Evolutionary conservation across 2,329 filamentous ascomycete species (phyloP).

Genomic region (Phaeophleospora eucalypticola): DNA sequence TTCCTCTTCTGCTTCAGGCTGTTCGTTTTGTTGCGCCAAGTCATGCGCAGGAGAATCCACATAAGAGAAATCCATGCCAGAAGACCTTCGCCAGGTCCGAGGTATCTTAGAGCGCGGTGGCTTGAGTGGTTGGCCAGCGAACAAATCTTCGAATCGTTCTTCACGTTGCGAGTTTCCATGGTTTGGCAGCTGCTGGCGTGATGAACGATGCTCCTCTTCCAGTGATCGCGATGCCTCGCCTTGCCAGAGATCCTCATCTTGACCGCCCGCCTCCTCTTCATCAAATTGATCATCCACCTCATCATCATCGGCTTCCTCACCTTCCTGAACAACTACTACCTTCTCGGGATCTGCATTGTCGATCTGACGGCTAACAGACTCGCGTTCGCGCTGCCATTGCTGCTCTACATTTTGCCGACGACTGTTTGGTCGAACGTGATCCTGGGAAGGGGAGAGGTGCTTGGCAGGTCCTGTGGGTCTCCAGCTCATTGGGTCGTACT

Average conservation of each 20-base stretch:
- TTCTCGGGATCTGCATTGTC: conserved; percentile 15
- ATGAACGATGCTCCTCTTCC: conserved; percentile 17
- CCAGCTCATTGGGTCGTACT: conserved; percentile 28
- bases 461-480: conserved; percentile 16
- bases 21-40: neutral
- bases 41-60: conserved; percentile 34
- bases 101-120: conserved; percentile 40
- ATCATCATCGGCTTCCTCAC: conserved; percentile 11
- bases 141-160: conserved; percentile 31
- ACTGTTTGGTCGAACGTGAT: neutral
- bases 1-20: conserved; percentile 6
- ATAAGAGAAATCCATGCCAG: conserved; percentile 36
- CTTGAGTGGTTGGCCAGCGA: conserved; percentile 31
- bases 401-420: neutral
- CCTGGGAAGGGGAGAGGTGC: neutral
- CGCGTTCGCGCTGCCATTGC: conserved; percentile 18
- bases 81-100: conserved; percentile 41
- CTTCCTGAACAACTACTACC: conserved; percentile 22
- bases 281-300: conserved; percentile 13
- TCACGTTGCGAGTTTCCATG: conserved; percentile 1
- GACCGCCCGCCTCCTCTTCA: neutral
- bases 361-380: conserved; percentile 21
- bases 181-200: neutral
- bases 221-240: conserved; percentile 42
- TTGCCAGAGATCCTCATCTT: conserved; percentile 43